A percentile compares a stretch with the other conserved stretches of the same genome.
phyloP scores from a whole-genome alignment of 2,329 filamentous ascomycete species.

The Erysiphe neolycopersici region DNA sequence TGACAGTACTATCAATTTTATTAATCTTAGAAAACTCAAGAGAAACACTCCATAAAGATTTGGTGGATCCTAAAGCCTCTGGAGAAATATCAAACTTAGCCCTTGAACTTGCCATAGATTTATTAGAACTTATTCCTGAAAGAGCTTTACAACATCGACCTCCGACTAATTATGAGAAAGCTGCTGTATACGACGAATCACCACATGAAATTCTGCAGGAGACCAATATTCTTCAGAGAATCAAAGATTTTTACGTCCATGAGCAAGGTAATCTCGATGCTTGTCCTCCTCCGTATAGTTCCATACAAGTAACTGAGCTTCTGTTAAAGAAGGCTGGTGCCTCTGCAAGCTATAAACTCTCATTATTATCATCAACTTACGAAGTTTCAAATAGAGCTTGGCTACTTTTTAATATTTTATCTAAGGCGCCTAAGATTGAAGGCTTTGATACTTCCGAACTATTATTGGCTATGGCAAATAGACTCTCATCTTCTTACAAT shows the following conservation, averaged over 20 bases:
- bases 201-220: constrained; percentile 15
- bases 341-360: constrained; percentile 22
- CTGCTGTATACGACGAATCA: constrained; percentile 3
- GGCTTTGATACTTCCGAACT: constrained; percentile 22
- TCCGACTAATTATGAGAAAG: constrained; percentile 7
- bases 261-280: constrained; percentile 45
- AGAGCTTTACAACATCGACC: constrained; percentile 25
- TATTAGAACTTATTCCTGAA: constrained; percentile 38
- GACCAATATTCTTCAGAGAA: constrained; percentile 29
- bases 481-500: constrained; percentile 16
- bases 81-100: constrained; percentile 13
- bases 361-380: constrained; percentile 16
- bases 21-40: constrained; percentile 29
- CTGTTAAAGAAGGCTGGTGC: constrained; percentile 32
- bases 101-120: constrained; percentile 23
- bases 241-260: constrained; percentile 39
- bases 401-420: constrained; percentile 29
- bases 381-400: constrained; percentile 30
- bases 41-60: constrained; percentile 12
- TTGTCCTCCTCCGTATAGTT: constrained; percentile 29
- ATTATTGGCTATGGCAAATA: constrained; percentile 23
- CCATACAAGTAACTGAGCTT: constrained; percentile 29
- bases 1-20: constrained; percentile 38
- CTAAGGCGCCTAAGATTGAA: constrained; percentile 22
- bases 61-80: constrained; percentile 4